Evolutionary conservation across 148 eudicot genomes (phyloP), one percentile per base, ranked within the genome.

Genomic region (Camellia granthamiana): DNA sequence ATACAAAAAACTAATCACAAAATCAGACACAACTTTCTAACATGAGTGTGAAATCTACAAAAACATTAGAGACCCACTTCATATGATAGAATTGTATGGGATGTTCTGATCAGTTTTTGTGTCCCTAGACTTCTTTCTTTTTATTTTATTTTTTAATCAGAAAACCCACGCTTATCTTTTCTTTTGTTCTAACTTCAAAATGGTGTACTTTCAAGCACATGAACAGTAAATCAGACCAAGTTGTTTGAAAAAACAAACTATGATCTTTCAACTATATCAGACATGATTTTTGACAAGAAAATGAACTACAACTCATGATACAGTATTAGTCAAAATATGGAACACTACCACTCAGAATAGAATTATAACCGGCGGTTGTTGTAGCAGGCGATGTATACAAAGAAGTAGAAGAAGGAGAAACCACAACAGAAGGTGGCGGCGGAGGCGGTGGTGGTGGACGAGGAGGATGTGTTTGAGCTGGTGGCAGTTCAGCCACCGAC

Each of bases 371-470:
- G 12, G 80, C 88, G 12, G 80, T 70, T 6, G 83, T 64, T 67
- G 82, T 72, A 58, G 85, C 81, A 41, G 86, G 69, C 0, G 84
- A 75, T 49, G 90, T 82, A 61, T 90, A 90, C 88, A 88, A 78
- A 58, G 81, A 30, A 74, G 77, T 8, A 56, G 77, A 19, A 76
- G 83, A 80, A n/a, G 84, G 70, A 16, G 69, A 75, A 14, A 84
- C 81, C 2, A 86, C 75, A 0, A 78, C 44, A 21, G 87, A 77
- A 5, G 89, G 90, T 0, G 85, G 88, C 6, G 88, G 81, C 1
- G 86, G 74, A 0, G 86, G 83, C 0, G 87, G 83, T 4, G 86
- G 82, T 3, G 88, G 82, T 6, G 65, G 47, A 4, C 84, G 78
- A 15, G 85, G 70, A 10, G 84, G 89, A n/a, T 84, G 77, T 14